Evolutionary conservation across 2,329 filamentous ascomycete genomes (phyloP), one percentile per base, ranked within the genome.

Genomic region (Xylariaceae sp.): DNA sequence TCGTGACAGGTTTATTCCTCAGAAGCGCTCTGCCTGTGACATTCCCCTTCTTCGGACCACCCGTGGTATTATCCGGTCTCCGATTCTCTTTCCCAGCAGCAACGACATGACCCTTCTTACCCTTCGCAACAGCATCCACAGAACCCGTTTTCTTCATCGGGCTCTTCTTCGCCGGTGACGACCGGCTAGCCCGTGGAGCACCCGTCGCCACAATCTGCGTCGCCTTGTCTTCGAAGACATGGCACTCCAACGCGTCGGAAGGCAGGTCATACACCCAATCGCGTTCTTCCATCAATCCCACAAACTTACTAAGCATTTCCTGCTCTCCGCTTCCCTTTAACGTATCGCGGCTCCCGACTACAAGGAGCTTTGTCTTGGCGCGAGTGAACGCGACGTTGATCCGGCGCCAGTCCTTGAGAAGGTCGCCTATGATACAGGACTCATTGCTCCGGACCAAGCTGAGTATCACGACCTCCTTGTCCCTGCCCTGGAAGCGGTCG

Each of bases 371-470:
- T 0, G 88, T 94, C 68, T 91, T 89, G 27, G 94, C 94, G 31
- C 94, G 80, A 3, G 94, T 99, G 60, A 99, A 89, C 0, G 94
- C 94, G 3, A 99, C 94, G 64, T 99, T 99, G 68, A 99, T 91
- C 47, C 94, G 77, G 53, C 94, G 78, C 88, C 91, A 95, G 70
- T 99, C 94, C 57, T 87, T 88, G 31, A 99, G 77, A 45, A 99
- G 72, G 53, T 97, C 94, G 19, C 94, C 94, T n/a, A 99, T 91
- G 48, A 80, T 83, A 59, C 85, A 83, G 1, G 81, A 80, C 27
- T 91, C 85, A 65, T 99, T 99, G 68, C 85, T 92, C 32, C 94
- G 83, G 11, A 97, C 94, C 32, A 95, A 85, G 53, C 84, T 89
- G 6, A 99, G 80, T 11, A 99, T 83, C 0, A 97, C 82, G 2